Evolutionary conservation across 495 filamentous ascomycete species (phyloP).

Genomic region (Aspergillus avenaceus): DNA sequence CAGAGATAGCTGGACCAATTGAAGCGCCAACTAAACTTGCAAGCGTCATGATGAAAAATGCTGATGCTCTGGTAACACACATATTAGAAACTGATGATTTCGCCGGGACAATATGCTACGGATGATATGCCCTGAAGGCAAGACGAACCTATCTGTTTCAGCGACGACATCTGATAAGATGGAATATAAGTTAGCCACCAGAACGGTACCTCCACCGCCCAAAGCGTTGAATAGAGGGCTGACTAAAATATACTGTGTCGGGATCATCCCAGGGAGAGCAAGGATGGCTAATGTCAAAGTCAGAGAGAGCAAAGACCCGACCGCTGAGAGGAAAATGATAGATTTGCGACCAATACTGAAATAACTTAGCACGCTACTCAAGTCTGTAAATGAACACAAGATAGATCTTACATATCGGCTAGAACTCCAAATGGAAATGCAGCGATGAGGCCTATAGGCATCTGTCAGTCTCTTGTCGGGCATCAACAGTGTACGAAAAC

Average conservation of each 20-base stretch:
- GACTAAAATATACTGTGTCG: neutral
- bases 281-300: neutral
- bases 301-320: neutral
- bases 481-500: too few species aligned
- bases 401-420: conserved; percentile 9
- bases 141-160: conserved; percentile 3
- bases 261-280: neutral
- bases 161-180: conserved; percentile 5
- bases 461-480: neutral
- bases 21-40: conserved; percentile 1
- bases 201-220: conserved; percentile 6
- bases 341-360: conserved; percentile 5
- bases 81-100: neutral
- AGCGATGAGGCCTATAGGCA: conserved; percentile 1
- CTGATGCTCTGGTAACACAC: neutral
- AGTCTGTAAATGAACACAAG: neutral
- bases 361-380: neutral
- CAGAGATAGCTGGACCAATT: conserved; percentile 1
- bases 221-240: conserved; percentile 1
- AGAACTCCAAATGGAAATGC: conserved; percentile 8
- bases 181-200: conserved; percentile 4
- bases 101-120: neutral
- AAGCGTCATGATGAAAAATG: neutral
- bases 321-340: neutral
- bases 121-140: neutral